These are phyloP conservation scores for Rhizopogon sp. DNA, from an alignment of 768 basidiomycete species.

Conservation along the genomic window DNA sequence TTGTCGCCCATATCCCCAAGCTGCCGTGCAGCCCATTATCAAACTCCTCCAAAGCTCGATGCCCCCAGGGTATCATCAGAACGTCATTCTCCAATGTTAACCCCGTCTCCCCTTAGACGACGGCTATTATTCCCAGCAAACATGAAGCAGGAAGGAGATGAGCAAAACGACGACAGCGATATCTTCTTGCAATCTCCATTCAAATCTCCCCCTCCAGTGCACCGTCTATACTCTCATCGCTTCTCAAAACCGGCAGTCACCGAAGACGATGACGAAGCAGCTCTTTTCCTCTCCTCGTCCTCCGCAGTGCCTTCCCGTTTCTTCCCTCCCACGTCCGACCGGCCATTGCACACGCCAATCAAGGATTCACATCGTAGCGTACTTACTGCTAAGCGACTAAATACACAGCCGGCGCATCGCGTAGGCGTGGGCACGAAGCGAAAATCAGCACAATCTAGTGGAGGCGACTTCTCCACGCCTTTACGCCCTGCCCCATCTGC, in stretches of 20 bases:
- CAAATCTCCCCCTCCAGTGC: constrained; percentile 40
- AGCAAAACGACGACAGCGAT: constrained; percentile 28
- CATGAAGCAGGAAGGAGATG: constrained; percentile 7
- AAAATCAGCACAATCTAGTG: constrained; percentile 40
- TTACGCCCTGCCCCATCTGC: constrained; percentile 35
- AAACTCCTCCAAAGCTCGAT: constrained; percentile 29
- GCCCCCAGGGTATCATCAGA: constrained; percentile 22
- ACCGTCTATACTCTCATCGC: constrained; percentile 29
- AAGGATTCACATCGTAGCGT: constrained; percentile 45
- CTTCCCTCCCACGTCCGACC: constrained; percentile 38
- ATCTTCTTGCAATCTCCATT: constrained; percentile 51
- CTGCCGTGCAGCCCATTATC: constrained; percentile 26
- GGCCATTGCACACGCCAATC: constrained; percentile 57
- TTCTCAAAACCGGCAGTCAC: not conserved
- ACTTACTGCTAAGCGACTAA: constrained; percentile 31
- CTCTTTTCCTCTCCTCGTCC: constrained; percentile 51
- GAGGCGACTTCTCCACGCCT: constrained; percentile 46
- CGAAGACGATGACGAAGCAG: constrained; percentile 52
- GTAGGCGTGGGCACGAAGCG: constrained; percentile 57
- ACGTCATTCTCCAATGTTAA: constrained; percentile 56
- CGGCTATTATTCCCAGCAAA: constrained; percentile 33
- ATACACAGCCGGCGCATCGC: constrained; percentile 15
- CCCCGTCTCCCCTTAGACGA: constrained; percentile 57
- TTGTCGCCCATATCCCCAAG: constrained; percentile 27
- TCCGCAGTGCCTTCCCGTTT: constrained; percentile 35